phyloP scores from a whole-genome alignment of 805 yeast genomes.

The Saccharomycopsis olivae region DNA sequence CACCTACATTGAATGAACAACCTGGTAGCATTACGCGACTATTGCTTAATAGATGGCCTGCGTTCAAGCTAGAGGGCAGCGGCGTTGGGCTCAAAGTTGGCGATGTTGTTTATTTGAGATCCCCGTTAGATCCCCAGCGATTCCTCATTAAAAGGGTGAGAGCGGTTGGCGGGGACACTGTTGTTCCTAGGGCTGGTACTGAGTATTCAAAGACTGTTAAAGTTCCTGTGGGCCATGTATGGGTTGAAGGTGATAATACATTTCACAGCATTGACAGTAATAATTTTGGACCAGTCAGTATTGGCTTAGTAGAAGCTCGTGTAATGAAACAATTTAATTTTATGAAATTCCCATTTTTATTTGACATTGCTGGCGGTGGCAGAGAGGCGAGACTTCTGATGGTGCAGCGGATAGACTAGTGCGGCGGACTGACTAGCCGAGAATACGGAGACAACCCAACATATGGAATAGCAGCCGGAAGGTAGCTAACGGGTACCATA shows the following conservation, averaged over 20 bases:
- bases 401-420: too few species aligned
- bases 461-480: too few species aligned
- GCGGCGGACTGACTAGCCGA: too few species aligned
- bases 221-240: slow-evolving; percentile 71
- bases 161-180: slow-evolving; percentile 62
- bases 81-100: slow-evolving; percentile 32
- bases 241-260: slow-evolving; percentile 92
- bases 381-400: slow-evolving; percentile 28
- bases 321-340: slow-evolving; percentile 62
- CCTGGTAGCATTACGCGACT: slow-evolving; percentile 38
- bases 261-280: slow-evolving; percentile 77
- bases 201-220: slow-evolving; percentile 25
- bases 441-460: too few species aligned
- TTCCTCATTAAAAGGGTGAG: slow-evolving; percentile 73
- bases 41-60: slow-evolving; percentile 53
- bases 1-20: slow-evolving; percentile 77
- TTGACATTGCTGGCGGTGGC: slow-evolving; percentile 47
- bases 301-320: slow-evolving; percentile 71
- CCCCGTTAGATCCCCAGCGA: slow-evolving; percentile 72
- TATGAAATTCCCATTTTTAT: slow-evolving; percentile 18
- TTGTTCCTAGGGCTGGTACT: slow-evolving; percentile 46
- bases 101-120: slow-evolving; percentile 67
- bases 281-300: slow-evolving; percentile 78
- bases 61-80: too few species aligned
- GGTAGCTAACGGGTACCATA: too few species aligned